A percentile compares a stretch with the other conserved stretches of the same genome.
These are phyloP conservation scores for Dactylellina sp. DNA, from an alignment of 2,329 filamentous ascomycete genomes.

Conservation along the genomic window DNA sequence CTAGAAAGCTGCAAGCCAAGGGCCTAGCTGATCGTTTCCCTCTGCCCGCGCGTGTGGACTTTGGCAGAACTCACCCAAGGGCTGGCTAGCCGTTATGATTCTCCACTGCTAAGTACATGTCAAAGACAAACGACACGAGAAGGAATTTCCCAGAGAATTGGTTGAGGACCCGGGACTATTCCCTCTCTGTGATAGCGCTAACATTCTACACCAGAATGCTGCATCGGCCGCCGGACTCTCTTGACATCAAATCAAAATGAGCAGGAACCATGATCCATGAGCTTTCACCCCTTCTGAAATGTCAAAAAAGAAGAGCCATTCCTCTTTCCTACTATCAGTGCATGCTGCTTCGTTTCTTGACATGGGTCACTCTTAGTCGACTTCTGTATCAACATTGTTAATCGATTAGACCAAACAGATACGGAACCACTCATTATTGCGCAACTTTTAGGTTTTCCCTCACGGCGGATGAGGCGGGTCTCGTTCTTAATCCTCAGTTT, in stretches of 20 bases:
- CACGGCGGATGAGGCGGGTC: constrained; percentile 56
- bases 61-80: constrained; percentile 17
- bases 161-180: constrained; percentile 13
- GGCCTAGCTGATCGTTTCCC: constrained; percentile 16
- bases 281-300: constrained; percentile 1
- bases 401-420: constrained; percentile 21
- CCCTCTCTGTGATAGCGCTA: constrained; percentile 11
- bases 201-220: neutral
- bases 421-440: constrained; percentile 50
- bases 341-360: constrained; percentile 28
- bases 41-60: neutral
- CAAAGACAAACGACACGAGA: constrained; percentile 6
- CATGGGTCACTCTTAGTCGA: constrained; percentile 17
- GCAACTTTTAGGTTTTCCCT: constrained; percentile 41
- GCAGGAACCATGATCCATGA: constrained; percentile 29
- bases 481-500: constrained; percentile 29
- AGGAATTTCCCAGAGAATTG: constrained; percentile 28
- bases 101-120: neutral
- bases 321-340: neutral
- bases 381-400: constrained; percentile 24
- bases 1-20: constrained; percentile 38
- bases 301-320: neutral
- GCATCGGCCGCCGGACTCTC: constrained; percentile 29
- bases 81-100: constrained; percentile 11
- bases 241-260: constrained; percentile 6